Evolutionary conservation across 495 filamentous ascomycete species (phyloP).

Genomic region (Niebla homalea): DNA sequence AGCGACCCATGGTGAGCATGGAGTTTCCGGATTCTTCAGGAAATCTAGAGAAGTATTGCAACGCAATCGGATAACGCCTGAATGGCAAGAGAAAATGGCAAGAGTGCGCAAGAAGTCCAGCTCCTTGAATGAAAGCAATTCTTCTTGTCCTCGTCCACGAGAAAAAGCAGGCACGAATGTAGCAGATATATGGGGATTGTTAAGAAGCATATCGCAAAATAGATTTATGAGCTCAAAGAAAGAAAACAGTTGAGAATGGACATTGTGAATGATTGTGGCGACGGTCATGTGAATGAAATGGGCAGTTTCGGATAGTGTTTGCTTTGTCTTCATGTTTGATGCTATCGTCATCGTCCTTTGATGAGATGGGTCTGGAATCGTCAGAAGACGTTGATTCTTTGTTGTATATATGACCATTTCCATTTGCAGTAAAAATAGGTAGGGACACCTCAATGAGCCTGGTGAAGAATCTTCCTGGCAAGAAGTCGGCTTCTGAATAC

Average conservation of each 20-base stretch:
- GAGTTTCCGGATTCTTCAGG: no score
- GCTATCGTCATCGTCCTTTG: neutral
- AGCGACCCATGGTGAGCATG: neutral
- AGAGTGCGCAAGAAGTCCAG: neutral
- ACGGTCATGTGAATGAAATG: neutral
- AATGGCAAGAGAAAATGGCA: neutral
- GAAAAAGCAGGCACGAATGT: neutral
- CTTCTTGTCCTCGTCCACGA: neutral
- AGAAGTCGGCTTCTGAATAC: no score
- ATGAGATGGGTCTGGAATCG: neutral
- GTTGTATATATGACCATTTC: no score
- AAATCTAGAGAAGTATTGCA: neutral
- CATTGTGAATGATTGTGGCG: neutral
- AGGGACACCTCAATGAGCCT: no score
- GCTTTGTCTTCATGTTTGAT: neutral
- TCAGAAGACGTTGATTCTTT: neutral
- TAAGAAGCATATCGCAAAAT: neutral
- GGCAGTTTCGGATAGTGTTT: neutral
- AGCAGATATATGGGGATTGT: neutral
- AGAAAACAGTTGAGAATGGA: neutral
- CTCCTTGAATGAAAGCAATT: neutral
- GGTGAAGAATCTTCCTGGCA: no score
- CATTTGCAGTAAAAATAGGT: no score
- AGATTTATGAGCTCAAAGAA: neutral
- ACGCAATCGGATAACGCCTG: neutral